Evolutionary conservation across 441 rosid species (phyloP).

Genomic region (Theobroma grandiflorum): DNA sequence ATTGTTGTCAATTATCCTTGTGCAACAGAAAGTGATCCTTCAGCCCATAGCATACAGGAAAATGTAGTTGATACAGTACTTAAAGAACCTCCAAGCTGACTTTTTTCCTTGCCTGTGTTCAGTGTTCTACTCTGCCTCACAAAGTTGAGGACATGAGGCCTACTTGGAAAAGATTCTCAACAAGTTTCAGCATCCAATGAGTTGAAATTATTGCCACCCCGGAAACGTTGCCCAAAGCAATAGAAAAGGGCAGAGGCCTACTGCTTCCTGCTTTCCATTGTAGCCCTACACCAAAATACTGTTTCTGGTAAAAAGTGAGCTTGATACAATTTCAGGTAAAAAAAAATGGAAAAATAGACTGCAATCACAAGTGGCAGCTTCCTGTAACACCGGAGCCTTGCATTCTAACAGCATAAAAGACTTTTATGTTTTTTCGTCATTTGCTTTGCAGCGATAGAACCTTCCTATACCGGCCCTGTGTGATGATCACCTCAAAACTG

Average conservation of each 20-base stretch:
- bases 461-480: background rate
- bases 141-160: background rate
- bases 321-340: background rate
- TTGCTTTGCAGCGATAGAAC: background rate
- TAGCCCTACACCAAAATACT: background rate
- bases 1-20: background rate
- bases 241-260: background rate
- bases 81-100: background rate
- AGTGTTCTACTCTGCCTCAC: background rate
- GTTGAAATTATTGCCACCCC: constrained; percentile 8
- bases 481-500: background rate
- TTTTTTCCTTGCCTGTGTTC: background rate
- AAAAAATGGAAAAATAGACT: background rate
- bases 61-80: background rate
- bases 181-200: background rate
- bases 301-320: background rate
- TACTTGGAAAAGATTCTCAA: background rate
- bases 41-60: background rate
- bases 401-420: background rate
- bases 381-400: background rate
- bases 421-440: background rate
- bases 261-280: background rate
- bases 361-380: background rate
- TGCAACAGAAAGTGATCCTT: background rate
- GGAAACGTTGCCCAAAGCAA: background rate